These are phyloP conservation scores for Amanita rubescens DNA, from an alignment of 768 basidiomycete genomes.

Conservation along the genomic window DNA sequence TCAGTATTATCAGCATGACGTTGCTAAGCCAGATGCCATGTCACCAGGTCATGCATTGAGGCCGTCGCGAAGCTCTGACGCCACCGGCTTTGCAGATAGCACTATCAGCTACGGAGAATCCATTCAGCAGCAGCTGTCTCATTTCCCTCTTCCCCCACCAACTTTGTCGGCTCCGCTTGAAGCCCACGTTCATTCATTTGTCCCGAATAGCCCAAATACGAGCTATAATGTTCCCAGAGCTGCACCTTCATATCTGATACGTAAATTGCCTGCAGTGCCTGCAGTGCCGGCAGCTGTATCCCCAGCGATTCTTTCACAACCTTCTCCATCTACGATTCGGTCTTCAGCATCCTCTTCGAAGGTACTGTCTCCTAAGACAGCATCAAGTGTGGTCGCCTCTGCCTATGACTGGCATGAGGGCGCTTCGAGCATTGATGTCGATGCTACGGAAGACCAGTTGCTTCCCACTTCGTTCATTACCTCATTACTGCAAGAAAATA, in stretches of 20 bases:
- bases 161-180: constrained; percentile 22
- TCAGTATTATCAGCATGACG: not conserved
- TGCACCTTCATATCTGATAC: not conserved
- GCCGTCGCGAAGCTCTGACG: constrained; percentile 38
- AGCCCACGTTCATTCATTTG: constrained; percentile 24
- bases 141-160: constrained; percentile 40
- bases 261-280: not conserved
- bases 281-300: not conserved
- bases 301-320: not conserved
- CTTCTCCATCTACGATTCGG: not conserved
- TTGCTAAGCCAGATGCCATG: not conserved
- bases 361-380: not conserved
- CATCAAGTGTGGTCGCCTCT: constrained; percentile 19
- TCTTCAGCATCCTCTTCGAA: not conserved
- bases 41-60: constrained; percentile 25
- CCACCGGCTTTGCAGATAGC: constrained; percentile 50
- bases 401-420: constrained; percentile 57
- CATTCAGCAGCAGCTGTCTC: constrained; percentile 34
- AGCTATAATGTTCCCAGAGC: constrained; percentile 15
- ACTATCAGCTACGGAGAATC: constrained; percentile 42
- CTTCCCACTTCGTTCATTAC: constrained; percentile 60
- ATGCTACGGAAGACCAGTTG: constrained; percentile 48
- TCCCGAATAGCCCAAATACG: constrained; percentile 9
- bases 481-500: constrained; percentile 41
- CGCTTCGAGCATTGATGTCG: constrained; percentile 47